Percentiles rank a stretch among this genome's conserved stretches.
Conservation (phyloP, 2,329 filamentous ascomycete species). For the Alternaria sp. region DNA sequence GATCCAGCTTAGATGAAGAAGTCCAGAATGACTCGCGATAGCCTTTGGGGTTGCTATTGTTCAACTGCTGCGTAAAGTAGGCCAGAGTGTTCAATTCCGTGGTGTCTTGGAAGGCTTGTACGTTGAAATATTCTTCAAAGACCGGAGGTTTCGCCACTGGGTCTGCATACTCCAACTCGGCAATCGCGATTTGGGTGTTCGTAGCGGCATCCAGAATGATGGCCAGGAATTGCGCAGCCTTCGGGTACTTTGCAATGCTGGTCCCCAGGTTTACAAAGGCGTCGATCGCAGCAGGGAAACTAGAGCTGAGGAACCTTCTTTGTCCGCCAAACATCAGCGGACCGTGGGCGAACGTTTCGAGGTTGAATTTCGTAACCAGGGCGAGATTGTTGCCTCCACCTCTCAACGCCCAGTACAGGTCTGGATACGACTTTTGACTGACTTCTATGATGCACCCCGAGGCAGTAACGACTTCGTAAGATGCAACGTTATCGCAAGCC, state of each 20-base stretch:
- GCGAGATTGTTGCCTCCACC: constrained; percentile 47
- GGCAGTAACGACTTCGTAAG: constrained; percentile 45
- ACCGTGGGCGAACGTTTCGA: constrained; percentile 27
- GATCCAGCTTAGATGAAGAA: constrained; percentile 28
- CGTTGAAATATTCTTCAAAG: constrained; percentile 12
- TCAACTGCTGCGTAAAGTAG: constrained; percentile 24
- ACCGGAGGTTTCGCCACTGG: constrained; percentile 6
- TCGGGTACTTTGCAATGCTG: constrained; percentile 4
- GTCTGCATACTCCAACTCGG: constrained; percentile 13
- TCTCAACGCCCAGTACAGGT: constrained; percentile 50
- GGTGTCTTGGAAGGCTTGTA: constrained; percentile 21
- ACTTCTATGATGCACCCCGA: constrained; percentile 28
- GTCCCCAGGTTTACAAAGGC: constrained; percentile 21
- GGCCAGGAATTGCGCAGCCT: constrained; percentile 12
- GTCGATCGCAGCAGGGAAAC: constrained; percentile 26
- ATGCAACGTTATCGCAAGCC: constrained; percentile 45
- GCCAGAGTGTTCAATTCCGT: constrained; percentile 25
- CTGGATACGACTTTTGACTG: constrained; percentile 40
- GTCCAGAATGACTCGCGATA: constrained; percentile 31
- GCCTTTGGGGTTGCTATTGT: constrained; percentile 15
- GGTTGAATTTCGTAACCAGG: constrained; percentile 34
- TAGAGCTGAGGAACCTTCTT: constrained; percentile 9
- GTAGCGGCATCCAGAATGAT: not conserved
- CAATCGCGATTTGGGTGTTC: constrained; percentile 1
- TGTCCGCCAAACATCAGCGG: constrained; percentile 11